A percentile compares a stretch with the other conserved stretches of the same genome.
Conservation (phyloP, 768 basidiomycete species). For the Tephrocybe rancida region DNA sequence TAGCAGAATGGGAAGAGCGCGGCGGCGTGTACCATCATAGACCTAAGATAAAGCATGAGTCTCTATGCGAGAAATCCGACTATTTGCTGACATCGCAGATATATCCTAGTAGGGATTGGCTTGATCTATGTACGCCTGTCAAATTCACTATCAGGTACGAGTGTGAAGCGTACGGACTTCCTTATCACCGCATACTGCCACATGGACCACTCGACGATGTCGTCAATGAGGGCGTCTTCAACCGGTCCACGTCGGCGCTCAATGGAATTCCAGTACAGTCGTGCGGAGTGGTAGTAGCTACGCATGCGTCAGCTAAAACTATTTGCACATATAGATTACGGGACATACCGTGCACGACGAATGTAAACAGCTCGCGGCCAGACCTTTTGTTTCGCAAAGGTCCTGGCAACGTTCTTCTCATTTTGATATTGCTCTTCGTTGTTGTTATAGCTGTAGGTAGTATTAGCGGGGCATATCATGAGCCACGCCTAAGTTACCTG, state of each 20-base stretch:
- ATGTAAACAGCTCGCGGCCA: conserved; percentile 79
- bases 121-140: conserved; percentile 34
- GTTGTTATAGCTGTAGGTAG: conserved; percentile 47
- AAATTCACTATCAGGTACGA: conserved; percentile 3
- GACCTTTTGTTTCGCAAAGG: conserved; percentile 69
- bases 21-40: conserved; percentile 69
- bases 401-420: conserved; percentile 69
- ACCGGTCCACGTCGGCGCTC: conserved; percentile 62
- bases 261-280: conserved; percentile 74
- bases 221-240: conserved; percentile 69
- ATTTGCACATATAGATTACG: neutral
- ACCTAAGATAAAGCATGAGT: conserved; percentile 35
- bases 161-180: conserved; percentile 33
- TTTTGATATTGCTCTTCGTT: conserved; percentile 58
- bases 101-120: conserved; percentile 51
- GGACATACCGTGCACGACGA: conserved; percentile 58
- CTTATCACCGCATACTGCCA: conserved; percentile 71
- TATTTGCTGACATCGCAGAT: conserved; percentile 46
- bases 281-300: conserved; percentile 67
- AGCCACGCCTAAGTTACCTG: conserved; percentile 25
- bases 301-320: conserved; percentile 2
- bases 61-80: neutral
- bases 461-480: neutral
- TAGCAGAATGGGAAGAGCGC: conserved; percentile 63
- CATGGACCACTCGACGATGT: conserved; percentile 73